A percentile compares a stretch with the other conserved stretches of the same genome.
Evolutionary conservation across 768 basidiomycete species (phyloP).

Genomic region (Phanerochaete sordida): DNA sequence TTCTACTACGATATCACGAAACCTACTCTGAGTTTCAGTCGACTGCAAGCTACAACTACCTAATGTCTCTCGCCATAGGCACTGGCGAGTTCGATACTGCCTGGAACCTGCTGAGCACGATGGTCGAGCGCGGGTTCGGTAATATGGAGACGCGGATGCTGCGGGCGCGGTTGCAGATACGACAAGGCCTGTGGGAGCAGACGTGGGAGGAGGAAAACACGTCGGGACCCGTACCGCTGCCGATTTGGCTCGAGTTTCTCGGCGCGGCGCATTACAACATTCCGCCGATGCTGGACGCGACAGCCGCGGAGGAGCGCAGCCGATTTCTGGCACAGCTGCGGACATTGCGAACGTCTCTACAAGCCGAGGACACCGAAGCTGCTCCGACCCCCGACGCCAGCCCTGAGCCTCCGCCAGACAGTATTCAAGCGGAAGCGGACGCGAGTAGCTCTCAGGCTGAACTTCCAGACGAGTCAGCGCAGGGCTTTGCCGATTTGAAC

Average conservation of each 20-base stretch:
- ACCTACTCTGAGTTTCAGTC: conserved; percentile 30
- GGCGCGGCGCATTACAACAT: conserved; percentile 6
- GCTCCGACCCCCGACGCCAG: not conserved
- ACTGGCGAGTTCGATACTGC: conserved; percentile 46
- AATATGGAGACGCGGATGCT: conserved; percentile 58
- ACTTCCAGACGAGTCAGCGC: not conserved
- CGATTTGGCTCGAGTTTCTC: conserved; percentile 63
- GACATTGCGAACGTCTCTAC: not conserved
- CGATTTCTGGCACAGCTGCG: not conserved
- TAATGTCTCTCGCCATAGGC: conserved; percentile 48
- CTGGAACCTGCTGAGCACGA: conserved; percentile 40
- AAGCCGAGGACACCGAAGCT: not conserved
- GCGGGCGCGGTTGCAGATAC: conserved; percentile 52
- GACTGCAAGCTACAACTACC: conserved; percentile 40
- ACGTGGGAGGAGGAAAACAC: conserved; percentile 42
- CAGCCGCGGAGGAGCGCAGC: not conserved
- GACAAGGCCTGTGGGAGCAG: conserved; percentile 50
- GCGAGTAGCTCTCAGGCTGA: not conserved
- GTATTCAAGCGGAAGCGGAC: not conserved
- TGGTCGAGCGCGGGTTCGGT: conserved; percentile 41
- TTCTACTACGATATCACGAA: conserved; percentile 50
- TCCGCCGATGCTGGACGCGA: not conserved
- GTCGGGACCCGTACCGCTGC: conserved; percentile 30
- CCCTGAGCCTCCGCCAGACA: not conserved
- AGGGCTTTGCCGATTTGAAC: not conserved